A percentile compares a stretch with the other conserved stretches of the same genome.
phyloP scores from a whole-genome alignment of 257 asterid genomes.

The Eustoma russellianum region DNA sequence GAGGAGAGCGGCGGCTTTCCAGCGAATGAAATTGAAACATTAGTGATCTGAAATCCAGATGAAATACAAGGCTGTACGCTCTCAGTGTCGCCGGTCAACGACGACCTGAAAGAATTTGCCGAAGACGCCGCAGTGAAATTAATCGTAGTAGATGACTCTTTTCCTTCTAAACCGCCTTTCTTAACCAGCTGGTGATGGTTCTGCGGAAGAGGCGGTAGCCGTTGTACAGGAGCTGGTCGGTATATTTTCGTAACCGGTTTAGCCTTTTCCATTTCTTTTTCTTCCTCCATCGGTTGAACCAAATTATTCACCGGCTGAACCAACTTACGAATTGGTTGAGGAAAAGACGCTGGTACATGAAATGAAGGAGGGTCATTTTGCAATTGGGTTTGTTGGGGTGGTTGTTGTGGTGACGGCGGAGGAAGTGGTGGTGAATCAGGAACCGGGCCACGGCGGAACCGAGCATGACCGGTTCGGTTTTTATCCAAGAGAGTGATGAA shows the following conservation, averaged over 20 bases:
- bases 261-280: slow-evolving; percentile 25
- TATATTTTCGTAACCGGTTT: slow-evolving; percentile 28
- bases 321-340: background rate
- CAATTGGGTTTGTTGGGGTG: background rate
- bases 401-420: background rate
- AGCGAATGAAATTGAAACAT: slow-evolving; percentile 55
- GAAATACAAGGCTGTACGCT: slow-evolving; percentile 57
- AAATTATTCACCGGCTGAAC: slow-evolving; percentile 12
- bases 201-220: slow-evolving; percentile 77
- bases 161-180: slow-evolving; percentile 34
- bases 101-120: slow-evolving; percentile 51
- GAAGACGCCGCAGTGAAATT: slow-evolving; percentile 40
- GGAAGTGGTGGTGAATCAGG: slow-evolving; percentile 13
- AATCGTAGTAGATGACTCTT: slow-evolving; percentile 65
- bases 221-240: slow-evolving; percentile 56
- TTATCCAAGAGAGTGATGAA: slow-evolving; percentile 74
- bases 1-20: slow-evolving; percentile 76
- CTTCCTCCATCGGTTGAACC: slow-evolving; percentile 16
- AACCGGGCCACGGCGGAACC: slow-evolving; percentile 85
- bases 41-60: slow-evolving; percentile 78
- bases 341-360: no score
- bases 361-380: background rate
- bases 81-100: slow-evolving; percentile 72
- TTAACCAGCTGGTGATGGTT: slow-evolving; percentile 32
- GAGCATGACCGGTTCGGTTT: slow-evolving; percentile 79